These are phyloP conservation scores for Termitomyces sp. DNA, from an alignment of 1,284 basidiomycete genomes.

Conservation along the genomic window DNA sequence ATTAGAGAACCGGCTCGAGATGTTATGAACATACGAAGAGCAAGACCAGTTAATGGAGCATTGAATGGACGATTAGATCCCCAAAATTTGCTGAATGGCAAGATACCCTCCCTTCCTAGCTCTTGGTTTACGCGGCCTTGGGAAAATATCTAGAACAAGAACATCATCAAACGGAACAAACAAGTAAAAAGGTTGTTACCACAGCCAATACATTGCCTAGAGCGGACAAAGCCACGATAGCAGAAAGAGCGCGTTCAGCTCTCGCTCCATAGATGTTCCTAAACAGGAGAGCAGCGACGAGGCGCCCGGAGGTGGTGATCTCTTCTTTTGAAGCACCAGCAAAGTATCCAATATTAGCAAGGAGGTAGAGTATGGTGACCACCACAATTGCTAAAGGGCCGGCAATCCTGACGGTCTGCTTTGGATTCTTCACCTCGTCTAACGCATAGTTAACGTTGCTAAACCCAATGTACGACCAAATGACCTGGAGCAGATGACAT, in stretches of 20 bases:
- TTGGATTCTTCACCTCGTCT: slow-evolving; percentile 27
- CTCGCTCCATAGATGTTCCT: slow-evolving; percentile 44
- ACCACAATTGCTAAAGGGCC: slow-evolving; percentile 25
- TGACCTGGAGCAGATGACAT: too few relatives aligned
- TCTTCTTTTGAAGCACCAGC: slow-evolving; percentile 28
- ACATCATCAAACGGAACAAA: slow-evolving; percentile 26
- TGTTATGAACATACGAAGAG: too few relatives aligned
- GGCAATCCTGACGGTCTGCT: slow-evolving; percentile 24
- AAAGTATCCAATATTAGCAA: slow-evolving; percentile 29
- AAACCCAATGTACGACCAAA: slow-evolving; percentile 23
- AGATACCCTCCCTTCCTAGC: slow-evolving; percentile 33
- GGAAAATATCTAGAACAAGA: slow-evolving; percentile 28
- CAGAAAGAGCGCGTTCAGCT: slow-evolving; percentile 39
- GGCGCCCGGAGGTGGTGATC: slow-evolving; percentile 21
- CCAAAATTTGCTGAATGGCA: slow-evolving; percentile 34
- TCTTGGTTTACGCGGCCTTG: slow-evolving; percentile 37
- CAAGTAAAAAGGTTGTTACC: too few relatives aligned
- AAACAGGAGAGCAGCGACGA: slow-evolving; percentile 37
- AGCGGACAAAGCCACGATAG: slow-evolving; percentile 44
- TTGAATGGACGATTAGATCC: slow-evolving; percentile 33
- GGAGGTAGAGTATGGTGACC: slow-evolving; percentile 26
- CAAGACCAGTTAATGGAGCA: slow-evolving; percentile 30
- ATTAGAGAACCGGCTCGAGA: too few relatives aligned
- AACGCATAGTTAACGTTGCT: slow-evolving; percentile 29
- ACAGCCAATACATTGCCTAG: slow-evolving; percentile 44